Evolutionary conservation across 305 asterid species (phyloP).

Genomic region (Petunia hybrid): DNA sequence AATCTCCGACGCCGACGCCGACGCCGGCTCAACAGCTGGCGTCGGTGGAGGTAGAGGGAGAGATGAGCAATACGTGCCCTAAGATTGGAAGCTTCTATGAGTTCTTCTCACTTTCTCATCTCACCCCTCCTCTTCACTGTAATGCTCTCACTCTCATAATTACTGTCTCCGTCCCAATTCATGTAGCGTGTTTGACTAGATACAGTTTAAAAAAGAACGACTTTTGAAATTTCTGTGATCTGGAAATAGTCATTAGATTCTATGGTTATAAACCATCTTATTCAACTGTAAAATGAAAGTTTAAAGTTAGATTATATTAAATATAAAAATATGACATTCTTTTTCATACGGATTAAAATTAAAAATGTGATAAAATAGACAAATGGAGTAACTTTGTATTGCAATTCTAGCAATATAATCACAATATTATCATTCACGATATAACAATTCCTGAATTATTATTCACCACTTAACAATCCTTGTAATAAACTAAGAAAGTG

Average conservation of each 20-base stretch:
- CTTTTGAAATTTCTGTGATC: neutral
- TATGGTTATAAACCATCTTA: no score
- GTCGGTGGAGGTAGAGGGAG: slow-evolving; percentile 75
- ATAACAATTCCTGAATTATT: no score
- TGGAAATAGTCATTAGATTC: no score
- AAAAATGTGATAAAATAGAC: no score
- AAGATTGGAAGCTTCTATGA: slow-evolving; percentile 94
- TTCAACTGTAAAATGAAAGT: no score
- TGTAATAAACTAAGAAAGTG: neutral
- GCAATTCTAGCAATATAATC: no score
- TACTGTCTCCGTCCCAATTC: neutral
- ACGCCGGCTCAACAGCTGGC: slow-evolving; percentile 38
- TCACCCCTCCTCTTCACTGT: slow-evolving; percentile 97
- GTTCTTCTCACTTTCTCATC: slow-evolving; percentile 96
- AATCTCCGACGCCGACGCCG: slow-evolving; percentile 32
- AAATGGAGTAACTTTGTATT: no score
- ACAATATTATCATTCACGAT: no score
- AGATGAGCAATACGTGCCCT: slow-evolving; percentile 84
- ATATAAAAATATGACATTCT: no score
- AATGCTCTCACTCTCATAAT: slow-evolving; percentile 34
- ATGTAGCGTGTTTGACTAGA: neutral
- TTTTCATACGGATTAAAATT: no score
- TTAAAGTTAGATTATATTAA: no score
- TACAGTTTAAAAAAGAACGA: neutral
- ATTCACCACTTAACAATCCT: no score